Percentiles rank a stretch among this genome's conserved stretches.
Conservation (phyloP, 2,329 filamentous ascomycete genomes). For the Cucurbitaria berberidis region DNA sequence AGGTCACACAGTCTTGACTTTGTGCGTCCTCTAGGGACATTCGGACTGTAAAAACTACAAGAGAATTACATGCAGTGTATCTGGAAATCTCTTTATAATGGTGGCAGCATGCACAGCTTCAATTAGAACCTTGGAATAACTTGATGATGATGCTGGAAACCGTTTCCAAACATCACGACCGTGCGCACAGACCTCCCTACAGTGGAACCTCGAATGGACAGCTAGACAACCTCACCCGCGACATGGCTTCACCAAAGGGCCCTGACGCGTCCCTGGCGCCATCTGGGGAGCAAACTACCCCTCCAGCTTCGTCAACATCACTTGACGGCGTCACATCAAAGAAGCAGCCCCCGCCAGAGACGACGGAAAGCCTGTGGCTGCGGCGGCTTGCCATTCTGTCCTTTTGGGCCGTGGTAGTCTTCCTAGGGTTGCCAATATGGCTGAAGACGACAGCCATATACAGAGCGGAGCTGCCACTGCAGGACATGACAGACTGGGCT, state of each 20-base stretch:
- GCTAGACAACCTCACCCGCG: slow-evolving; percentile 26
- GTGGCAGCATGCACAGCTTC: too few species aligned
- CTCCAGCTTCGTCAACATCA: slow-evolving; percentile 1
- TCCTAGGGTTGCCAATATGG: slow-evolving; percentile 91
- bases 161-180: too few species aligned
- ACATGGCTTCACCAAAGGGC: slow-evolving; percentile 33
- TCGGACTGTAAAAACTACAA: too few species aligned
- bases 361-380: slow-evolving; percentile 68
- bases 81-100: too few species aligned
- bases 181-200: slow-evolving; percentile 18
- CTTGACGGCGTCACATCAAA: slow-evolving; percentile 7
- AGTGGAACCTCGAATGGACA: slow-evolving; percentile 13
- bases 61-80: too few species aligned
- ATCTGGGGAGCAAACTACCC: slow-evolving; percentile 6
- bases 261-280: slow-evolving; percentile 29
- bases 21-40: too few species aligned
- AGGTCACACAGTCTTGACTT: too few species aligned
- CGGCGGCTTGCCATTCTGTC: slow-evolving; percentile 79
- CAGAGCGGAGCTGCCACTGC: slow-evolving; percentile 79
- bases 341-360: slow-evolving; percentile 74
- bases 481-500: slow-evolving; percentile 89
- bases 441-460: slow-evolving; percentile 94
- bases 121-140: too few species aligned
- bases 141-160: too few species aligned
- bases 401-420: slow-evolving; percentile 87